Evolutionary conservation across 176 grass and related monocot genomes (phyloP).

Genomic region (Triticum dicoccoides): DNA sequence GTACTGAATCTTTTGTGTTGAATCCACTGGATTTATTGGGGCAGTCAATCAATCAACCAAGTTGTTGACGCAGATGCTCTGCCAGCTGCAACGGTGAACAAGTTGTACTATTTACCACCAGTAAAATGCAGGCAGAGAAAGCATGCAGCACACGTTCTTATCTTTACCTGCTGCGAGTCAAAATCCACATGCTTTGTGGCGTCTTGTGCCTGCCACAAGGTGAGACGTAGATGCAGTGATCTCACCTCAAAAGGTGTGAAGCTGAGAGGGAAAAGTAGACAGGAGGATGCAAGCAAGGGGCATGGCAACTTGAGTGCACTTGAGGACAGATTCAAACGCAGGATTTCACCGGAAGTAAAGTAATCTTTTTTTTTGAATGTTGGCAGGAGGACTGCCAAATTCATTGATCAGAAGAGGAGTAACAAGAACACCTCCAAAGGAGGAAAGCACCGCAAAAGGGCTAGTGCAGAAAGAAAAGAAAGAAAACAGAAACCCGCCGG

Average conservation of each 20-base stretch:
- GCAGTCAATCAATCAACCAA: background rate
- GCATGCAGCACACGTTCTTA: no score
- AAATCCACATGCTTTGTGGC: background rate
- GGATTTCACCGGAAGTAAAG: background rate
- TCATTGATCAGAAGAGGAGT: no score
- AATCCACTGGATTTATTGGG: background rate
- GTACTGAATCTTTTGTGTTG: background rate
- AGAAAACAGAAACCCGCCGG: no score
- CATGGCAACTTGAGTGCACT: slow-evolving; percentile 4
- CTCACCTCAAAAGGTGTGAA: slow-evolving; percentile 25
- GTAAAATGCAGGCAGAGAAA: background rate
- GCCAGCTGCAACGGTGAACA: background rate
- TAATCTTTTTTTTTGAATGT: background rate
- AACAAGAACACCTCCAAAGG: no score
- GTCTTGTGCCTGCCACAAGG: background rate
- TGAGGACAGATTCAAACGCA: slow-evolving; percentile 15
- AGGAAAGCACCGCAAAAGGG: no score
- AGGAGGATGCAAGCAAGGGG: slow-evolving; percentile 18
- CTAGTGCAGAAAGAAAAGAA: no score
- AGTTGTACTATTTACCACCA: background rate
- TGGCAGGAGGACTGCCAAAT: no score
- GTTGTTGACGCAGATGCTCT: slow-evolving; percentile 6
- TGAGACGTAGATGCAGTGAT: background rate
- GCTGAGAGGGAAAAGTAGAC: background rate
- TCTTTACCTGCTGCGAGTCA: background rate